Base-by-base conservation (phyloP, 2,329 filamentous ascomycete genomes). In the Cercospora zeae-maydis region DNA sequence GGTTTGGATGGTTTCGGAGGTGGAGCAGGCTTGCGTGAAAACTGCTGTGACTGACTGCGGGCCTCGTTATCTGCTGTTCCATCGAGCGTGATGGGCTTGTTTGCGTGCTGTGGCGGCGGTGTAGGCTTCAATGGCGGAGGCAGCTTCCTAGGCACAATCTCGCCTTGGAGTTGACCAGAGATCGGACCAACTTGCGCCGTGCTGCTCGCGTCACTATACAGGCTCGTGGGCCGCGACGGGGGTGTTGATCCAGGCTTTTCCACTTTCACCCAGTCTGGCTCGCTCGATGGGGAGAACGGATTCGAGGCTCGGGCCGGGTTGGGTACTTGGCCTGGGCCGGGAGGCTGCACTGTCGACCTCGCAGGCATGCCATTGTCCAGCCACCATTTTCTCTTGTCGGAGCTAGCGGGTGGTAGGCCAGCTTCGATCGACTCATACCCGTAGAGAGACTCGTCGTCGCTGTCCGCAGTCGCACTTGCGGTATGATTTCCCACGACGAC, bases 381-480 rank as follows among this genome's bases (percentile, higher is more conserved):
- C 86, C 86, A 88, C 86, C 86, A 88, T 72, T 85, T 88, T 61
- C 81, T 78, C 64, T 81, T 79, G 70, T 87, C 84, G 39, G 85
- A 86, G 73, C 84, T 87, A 39, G 85, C 83, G 49, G 85, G 83
- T 52, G 86, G 86, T 45, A 88, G 81, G 1, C 91, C 91, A 6
- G 91, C 89, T 72, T 93, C 89, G 65, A 96, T 88, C 14, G 91
- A 86, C 64, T 95, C 89, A 74, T 95, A 93, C 1, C 89, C 90
- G 47, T 91, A 86, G 14, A 92, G 77, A 68, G 96, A 91, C 73
- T 95, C 92, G 65, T 96, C 90, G 57, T 86, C 83, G n/a, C 80
- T 81, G 34, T 92, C 86, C 3, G 86, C 83, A 33, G 86, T 85
- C 8, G 83, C 65, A 36, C 77, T 82, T 10, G 86, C 83, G 2